Conservation (phyloP, 2,329 filamentous ascomycete genomes). For the Penicillium brasilianum region DNA sequence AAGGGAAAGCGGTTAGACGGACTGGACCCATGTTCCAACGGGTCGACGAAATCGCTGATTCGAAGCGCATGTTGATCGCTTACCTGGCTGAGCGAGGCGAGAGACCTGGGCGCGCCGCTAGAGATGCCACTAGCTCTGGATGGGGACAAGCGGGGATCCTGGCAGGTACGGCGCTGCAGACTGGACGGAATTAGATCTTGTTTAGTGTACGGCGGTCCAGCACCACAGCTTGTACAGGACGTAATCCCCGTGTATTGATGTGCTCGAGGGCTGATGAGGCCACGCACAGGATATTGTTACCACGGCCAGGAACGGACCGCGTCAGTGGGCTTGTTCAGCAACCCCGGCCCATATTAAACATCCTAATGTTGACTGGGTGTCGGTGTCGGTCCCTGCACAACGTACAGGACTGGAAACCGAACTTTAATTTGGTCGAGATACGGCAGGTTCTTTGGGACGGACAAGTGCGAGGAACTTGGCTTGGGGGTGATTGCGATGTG, state of each 20-base stretch:
- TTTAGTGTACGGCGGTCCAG: no score
- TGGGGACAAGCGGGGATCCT: constrained; percentile 9
- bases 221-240: no score
- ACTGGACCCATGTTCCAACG: not conserved
- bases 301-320: not conserved
- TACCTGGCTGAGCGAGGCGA: constrained; percentile 17
- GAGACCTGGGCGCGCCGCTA: not conserved
- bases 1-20: constrained; percentile 6
- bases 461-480: not conserved
- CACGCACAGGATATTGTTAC: not conserved
- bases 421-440: constrained; percentile 25
- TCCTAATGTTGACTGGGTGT: not conserved
- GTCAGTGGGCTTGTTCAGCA: not conserved
- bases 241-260: constrained; percentile 18
- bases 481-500: constrained; percentile 16
- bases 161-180: not conserved
- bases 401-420: not conserved
- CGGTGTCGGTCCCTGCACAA: no score
- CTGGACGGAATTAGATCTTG: not conserved
- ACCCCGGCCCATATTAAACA: not conserved
- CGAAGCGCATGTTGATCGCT: constrained; percentile 20
- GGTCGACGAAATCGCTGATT: constrained; percentile 12
- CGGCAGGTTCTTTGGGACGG: not conserved
- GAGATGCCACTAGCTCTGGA: constrained; percentile 11
- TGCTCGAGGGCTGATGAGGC: not conserved